These are phyloP conservation scores for Phytophthora sp. DNA, from an alignment of 352 stramenopile species.

Conservation along the genomic window DNA sequence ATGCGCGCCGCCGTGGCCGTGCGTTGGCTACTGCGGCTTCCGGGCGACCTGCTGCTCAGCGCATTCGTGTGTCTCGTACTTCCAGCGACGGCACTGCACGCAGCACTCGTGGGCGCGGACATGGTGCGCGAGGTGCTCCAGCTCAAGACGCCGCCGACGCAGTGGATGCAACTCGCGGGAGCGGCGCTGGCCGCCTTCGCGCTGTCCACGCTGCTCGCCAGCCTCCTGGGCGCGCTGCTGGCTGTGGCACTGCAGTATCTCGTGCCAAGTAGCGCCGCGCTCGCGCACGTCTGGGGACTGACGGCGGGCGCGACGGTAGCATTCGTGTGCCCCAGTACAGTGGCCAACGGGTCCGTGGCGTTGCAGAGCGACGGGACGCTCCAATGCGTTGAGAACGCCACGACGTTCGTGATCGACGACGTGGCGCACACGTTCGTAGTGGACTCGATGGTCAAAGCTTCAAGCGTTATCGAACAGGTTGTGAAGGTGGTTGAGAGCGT, in stretches of 20 bases:
- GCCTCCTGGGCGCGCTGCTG: constrained; percentile 54
- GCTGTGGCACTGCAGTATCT: constrained; percentile 44
- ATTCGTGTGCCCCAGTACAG: constrained; percentile 31
- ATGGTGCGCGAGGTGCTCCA: constrained; percentile 4
- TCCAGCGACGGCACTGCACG: constrained; percentile 22
- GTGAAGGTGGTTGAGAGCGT: constrained; percentile 35
- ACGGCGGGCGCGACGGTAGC: constrained; percentile 21
- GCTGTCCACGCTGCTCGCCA: constrained; percentile 48
- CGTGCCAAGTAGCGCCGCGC: constrained; percentile 31
- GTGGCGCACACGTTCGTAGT: constrained; percentile 41
- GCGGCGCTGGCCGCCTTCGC: constrained; percentile 41
- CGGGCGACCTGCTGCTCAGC: constrained; percentile 23
- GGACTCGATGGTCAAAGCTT: constrained; percentile 14
- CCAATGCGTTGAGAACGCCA: constrained; percentile 44
- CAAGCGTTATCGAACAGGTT: constrained; percentile 39
- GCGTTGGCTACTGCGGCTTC: constrained; percentile 45
- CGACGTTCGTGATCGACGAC: constrained; percentile 58
- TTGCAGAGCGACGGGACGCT: constrained; percentile 48
- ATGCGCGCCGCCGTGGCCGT: constrained; percentile 31
- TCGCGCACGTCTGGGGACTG: constrained; percentile 30
- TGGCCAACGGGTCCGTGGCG: constrained; percentile 34
- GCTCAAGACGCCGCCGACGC: constrained; percentile 8
- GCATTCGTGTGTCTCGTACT: constrained; percentile 25
- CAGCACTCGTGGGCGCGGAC: constrained; percentile 10
- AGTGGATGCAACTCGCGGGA: constrained; percentile 22